phyloP scores from a whole-genome alignment of 2,329 filamentous ascomycete genomes.

The Fonsecaea nubica region DNA sequence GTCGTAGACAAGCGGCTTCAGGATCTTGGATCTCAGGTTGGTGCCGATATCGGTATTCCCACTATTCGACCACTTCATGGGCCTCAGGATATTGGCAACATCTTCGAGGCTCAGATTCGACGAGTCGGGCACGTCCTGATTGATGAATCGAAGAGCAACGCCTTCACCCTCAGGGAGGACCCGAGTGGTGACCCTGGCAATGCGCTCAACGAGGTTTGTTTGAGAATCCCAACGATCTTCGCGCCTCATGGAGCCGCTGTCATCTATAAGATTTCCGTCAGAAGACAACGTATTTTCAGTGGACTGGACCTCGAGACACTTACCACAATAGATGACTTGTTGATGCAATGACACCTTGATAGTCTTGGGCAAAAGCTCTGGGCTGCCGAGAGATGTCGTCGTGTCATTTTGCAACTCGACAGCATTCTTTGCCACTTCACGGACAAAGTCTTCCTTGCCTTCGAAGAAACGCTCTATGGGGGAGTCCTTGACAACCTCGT shows the following conservation, averaged over 20 bases:
- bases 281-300: too few relatives aligned
- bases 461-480: slow-evolving; percentile 3
- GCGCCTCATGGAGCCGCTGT: neutral
- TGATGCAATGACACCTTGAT: neutral
- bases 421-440: neutral
- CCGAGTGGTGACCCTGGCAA: neutral
- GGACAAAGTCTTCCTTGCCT: slow-evolving; percentile 5
- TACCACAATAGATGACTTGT: slow-evolving; percentile 2
- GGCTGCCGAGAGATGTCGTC: neutral
- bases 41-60: neutral
- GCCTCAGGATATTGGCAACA: neutral
- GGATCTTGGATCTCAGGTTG: neutral
- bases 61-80: neutral
- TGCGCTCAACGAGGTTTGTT: neutral
- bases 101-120: neutral
- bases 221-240: slow-evolving; percentile 1
- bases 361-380: slow-evolving; percentile 5
- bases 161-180: slow-evolving; percentile 4
- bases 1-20: neutral
- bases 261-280: neutral
- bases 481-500: too few relatives aligned
- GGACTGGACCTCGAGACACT: neutral
- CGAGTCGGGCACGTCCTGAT: neutral
- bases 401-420: neutral
- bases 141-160: slow-evolving; percentile 2